Evolutionary conservation across 2,329 filamentous ascomycete genomes (phyloP).

Genomic region (Sporothrix variecibatus): DNA sequence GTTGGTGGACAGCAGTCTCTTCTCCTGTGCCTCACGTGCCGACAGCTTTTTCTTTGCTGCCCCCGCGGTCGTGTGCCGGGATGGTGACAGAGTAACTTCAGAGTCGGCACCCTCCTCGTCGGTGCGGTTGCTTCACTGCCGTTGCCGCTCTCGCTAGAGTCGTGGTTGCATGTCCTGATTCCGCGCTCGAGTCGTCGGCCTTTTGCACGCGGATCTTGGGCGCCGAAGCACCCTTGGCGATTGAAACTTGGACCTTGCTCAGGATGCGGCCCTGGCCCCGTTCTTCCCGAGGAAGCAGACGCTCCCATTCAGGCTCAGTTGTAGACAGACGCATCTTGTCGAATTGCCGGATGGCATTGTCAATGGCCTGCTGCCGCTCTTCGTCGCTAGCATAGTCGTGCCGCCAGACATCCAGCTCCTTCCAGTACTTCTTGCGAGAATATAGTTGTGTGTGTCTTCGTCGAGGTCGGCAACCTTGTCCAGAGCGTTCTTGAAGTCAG

Average conservation of each 20-base stretch:
- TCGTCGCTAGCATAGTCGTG: conserved; percentile 58
- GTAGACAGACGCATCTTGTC: conserved; percentile 60
- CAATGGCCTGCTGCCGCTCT: conserved; percentile 60
- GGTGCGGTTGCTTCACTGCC: conserved; percentile 24
- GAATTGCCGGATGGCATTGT: conserved; percentile 61
- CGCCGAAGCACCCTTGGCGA: conserved; percentile 53
- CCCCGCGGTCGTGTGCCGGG: conserved; percentile 42
- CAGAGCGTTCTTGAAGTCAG: conserved; percentile 57
- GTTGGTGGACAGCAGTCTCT: conserved; percentile 52
- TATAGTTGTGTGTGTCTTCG: conserved; percentile 53
- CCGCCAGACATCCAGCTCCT: conserved; percentile 65
- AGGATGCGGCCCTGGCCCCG: conserved; percentile 62
- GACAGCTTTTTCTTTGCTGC: conserved; percentile 52
- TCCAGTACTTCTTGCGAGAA: conserved; percentile 61
- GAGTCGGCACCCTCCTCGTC: conserved; percentile 36
- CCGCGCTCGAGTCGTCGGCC: conserved; percentile 47
- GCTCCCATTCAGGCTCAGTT: conserved; percentile 62
- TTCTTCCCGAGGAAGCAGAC: conserved; percentile 58
- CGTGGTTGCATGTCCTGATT: conserved; percentile 46
- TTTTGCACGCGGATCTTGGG: conserved; percentile 55
- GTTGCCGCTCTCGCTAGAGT: conserved; percentile 37
- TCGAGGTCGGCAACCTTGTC: conserved; percentile 61
- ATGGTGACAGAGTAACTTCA: conserved; percentile 29
- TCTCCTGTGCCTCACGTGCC: conserved; percentile 57
- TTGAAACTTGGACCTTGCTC: conserved; percentile 61